Base-by-base conservation (phyloP, 768 basidiomycete genomes). In the Roridomyces roridus region DNA sequence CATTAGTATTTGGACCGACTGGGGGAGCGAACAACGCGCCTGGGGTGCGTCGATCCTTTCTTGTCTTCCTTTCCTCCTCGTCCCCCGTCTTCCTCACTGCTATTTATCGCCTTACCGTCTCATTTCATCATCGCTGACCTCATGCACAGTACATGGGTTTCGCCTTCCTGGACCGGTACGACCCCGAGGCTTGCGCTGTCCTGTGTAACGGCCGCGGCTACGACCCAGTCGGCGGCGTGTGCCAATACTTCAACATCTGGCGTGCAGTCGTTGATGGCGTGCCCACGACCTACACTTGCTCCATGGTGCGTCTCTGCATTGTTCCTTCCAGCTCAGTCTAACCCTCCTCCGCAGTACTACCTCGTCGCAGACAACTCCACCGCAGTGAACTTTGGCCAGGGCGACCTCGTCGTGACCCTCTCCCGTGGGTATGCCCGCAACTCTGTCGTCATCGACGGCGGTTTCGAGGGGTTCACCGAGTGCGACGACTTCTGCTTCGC, bases 201-300 rank as follows among this genome's bases (percentile, higher is more conserved):
- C 70, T 76, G 26, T 83, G 81, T 64, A 80, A 78, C 52, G 69
- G 67, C 14, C 75, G 80, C 25, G 75, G 70, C 8, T 69, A 76
- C 4, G 80, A 82, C 55, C 62, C 68, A 6, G 59, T 59, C 29
- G 79, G 80, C 25, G 81, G 80, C 41, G 74, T 72, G 6, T 83
- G 81, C 67, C 73, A 76, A 50, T 83, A 74, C 71, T 80, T 83
- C 69, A 83, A 83, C 60, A 81, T 82, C 69, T 83, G 80, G 80
- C 76, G 79, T 31, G 80, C 79, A 11, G 68, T 81, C 26, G 77
- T 80, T 0, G 65, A 77, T 51, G 79, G 77, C 9, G 56, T 63
- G n/a, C 79, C 81, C 0, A 80, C 77, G 3, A 80, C 78, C 0
- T 81, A 81, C 67, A 77, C 77, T 35, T 83, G 80, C 70, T 76